A percentile compares a stretch with the other conserved stretches of the same genome.
Conservation (phyloP, 1,284 basidiomycete species). For the Cutaneotrichosporon cavernicola region DNA sequence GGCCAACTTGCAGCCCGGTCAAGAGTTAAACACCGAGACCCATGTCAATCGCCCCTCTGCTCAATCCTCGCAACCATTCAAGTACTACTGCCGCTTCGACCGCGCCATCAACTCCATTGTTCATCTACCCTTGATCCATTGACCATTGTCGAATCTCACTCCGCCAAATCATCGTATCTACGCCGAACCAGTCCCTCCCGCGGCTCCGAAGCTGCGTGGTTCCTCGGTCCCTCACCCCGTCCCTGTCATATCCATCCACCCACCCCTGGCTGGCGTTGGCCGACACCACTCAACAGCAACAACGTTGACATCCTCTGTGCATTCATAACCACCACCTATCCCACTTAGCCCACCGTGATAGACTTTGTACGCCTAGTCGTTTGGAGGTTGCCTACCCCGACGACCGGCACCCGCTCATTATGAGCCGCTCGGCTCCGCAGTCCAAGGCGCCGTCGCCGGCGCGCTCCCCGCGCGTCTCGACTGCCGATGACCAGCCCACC, state of each 20-base stretch:
- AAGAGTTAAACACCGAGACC: too few species aligned
- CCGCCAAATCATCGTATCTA: slow-evolving; percentile 54
- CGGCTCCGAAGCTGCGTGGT: not conserved
- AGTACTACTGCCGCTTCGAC: too few species aligned
- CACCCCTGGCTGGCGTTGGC: not conserved
- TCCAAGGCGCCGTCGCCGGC: slow-evolving; percentile 25
- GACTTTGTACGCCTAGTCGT: too few species aligned
- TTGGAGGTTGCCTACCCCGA: not conserved
- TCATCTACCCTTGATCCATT: too few species aligned
- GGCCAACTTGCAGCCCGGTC: too few species aligned
- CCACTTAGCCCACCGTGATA: not conserved
- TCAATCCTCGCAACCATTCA: too few species aligned
- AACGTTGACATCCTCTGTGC: not conserved
- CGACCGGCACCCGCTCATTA: slow-evolving; percentile 1
- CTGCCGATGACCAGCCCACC: slow-evolving; percentile 7
- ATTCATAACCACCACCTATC: not conserved
- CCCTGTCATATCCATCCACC: not conserved
- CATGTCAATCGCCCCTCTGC: too few species aligned
- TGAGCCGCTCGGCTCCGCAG: slow-evolving; percentile 27
- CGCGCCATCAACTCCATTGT: too few species aligned
- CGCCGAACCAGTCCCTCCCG: not conserved
- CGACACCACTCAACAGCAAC: not conserved
- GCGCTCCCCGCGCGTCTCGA: slow-evolving; percentile 20
- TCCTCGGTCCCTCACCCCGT: not conserved
- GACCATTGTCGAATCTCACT: not conserved